Evolutionary conservation across 257 asterid species (phyloP).

Genomic region (Ligustrum vulgare): DNA sequence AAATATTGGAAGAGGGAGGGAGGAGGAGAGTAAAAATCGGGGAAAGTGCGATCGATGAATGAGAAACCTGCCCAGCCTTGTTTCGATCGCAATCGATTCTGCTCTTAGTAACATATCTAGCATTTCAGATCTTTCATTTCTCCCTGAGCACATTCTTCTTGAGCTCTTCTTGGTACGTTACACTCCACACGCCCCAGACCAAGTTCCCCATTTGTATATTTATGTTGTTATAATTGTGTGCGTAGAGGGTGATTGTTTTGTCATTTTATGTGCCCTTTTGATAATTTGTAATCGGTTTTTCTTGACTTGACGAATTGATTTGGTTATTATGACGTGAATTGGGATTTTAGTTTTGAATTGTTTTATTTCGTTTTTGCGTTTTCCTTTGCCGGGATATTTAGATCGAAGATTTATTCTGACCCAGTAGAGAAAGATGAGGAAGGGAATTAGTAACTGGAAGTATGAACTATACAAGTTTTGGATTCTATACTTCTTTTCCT

Average conservation of each 20-base stretch:
- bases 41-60: conserved; percentile 46
- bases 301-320: conserved; percentile 12
- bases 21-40: conserved; percentile 42
- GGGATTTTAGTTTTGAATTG: neutral
- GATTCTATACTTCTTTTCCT: neutral
- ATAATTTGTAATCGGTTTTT: conserved; percentile 17
- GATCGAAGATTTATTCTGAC: conserved; percentile 8
- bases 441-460: neutral
- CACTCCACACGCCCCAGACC: neutral
- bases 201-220: neutral
- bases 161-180: conserved; percentile 66
- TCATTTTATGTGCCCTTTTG: conserved; percentile 15
- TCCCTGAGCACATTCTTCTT: conserved; percentile 78
- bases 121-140: conserved; percentile 74
- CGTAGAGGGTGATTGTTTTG: neutral
- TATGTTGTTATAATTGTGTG: neutral
- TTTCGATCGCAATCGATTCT: conserved; percentile 80
- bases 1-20: conserved; percentile 8
- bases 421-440: neutral
- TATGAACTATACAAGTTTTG: neutral
- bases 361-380: neutral
- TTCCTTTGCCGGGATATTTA: neutral
- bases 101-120: conserved; percentile 53
- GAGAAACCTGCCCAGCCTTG: conserved; percentile 79
- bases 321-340: conserved; percentile 22